Conservation (phyloP, 2,329 filamentous ascomycete genomes). For the Calonectria hawksworthii region DNA sequence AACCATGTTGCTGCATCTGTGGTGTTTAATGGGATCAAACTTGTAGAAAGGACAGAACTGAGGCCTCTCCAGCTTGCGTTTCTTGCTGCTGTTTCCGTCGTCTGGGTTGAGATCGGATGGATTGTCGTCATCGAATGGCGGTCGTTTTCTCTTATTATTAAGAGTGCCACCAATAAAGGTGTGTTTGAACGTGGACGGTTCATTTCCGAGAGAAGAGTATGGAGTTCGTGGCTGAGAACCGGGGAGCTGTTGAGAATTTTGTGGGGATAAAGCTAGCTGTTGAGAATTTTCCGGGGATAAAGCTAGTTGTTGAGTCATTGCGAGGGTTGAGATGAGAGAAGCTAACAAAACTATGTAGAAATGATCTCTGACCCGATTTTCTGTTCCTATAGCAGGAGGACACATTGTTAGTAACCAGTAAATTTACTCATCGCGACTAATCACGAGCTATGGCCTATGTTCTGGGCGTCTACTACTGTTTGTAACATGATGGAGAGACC, state of each 20-base stretch:
- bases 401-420: not conserved
- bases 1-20: not conserved
- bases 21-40: not conserved
- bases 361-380: not conserved
- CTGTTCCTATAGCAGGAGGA: not conserved
- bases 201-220: not conserved
- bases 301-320: not conserved
- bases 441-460: not conserved
- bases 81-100: not conserved
- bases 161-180: not conserved
- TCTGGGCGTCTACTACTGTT: not conserved
- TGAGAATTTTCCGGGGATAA: not conserved
- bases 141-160: not conserved
- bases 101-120: not conserved
- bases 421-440: not conserved
- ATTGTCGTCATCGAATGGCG: not conserved
- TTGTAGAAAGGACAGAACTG: not conserved
- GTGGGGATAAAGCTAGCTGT: not conserved
- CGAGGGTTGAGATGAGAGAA: not conserved
- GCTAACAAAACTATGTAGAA: not conserved
- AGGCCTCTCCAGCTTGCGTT: not conserved
- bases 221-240: not conserved
- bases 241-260: not conserved
- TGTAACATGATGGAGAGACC: rapidly evolving
- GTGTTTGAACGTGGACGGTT: not conserved